phyloP scores from a whole-genome alignment of 441 rosid genomes.

The Erodium chrysanthum region DNA sequence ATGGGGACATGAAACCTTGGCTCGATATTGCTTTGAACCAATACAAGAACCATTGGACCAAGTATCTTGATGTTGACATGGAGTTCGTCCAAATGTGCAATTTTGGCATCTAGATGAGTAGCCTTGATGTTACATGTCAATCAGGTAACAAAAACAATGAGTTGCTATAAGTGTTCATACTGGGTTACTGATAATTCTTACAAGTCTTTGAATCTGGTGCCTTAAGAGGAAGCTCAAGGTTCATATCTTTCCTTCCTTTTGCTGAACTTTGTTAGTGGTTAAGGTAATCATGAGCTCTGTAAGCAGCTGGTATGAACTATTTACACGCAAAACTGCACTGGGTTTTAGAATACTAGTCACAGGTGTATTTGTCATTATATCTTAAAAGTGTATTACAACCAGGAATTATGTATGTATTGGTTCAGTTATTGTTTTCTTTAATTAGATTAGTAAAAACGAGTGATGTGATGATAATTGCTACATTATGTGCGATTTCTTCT shows the following conservation, averaged over 20 bases:
- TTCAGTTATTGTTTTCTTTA: no score
- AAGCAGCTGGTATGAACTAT: constrained; percentile 19
- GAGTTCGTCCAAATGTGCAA: constrained; percentile 91
- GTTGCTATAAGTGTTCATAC: constrained; percentile 23
- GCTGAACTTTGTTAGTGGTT: constrained; percentile 4
- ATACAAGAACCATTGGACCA: constrained; percentile 76
- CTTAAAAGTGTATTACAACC: no score
- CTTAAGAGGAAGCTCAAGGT: constrained; percentile 17
- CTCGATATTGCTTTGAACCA: constrained; percentile 83
- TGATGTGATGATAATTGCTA: no score
- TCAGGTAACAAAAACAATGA: constrained; percentile 18
- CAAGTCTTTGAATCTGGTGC: constrained; percentile 19
- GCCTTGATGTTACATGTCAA: constrained; percentile 3
- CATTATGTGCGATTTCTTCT: no score
- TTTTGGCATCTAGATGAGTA: constrained; percentile 58
- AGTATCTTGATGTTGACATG: constrained; percentile 80
- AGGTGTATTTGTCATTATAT: neutral
- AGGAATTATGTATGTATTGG: no score
- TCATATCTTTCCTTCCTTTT: neutral
- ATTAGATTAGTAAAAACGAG: no score
- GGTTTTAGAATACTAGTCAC: neutral
- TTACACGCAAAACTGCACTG: constrained; percentile 17
- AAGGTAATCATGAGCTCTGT: constrained; percentile 19
- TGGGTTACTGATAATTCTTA: constrained; percentile 2
- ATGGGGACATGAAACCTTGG: constrained; percentile 94